A percentile compares a stretch with the other conserved stretches of the same genome.
These are phyloP conservation scores for Penicillium vulpinum DNA, from an alignment of 2,329 filamentous ascomycete genomes.

Conservation along the genomic window DNA sequence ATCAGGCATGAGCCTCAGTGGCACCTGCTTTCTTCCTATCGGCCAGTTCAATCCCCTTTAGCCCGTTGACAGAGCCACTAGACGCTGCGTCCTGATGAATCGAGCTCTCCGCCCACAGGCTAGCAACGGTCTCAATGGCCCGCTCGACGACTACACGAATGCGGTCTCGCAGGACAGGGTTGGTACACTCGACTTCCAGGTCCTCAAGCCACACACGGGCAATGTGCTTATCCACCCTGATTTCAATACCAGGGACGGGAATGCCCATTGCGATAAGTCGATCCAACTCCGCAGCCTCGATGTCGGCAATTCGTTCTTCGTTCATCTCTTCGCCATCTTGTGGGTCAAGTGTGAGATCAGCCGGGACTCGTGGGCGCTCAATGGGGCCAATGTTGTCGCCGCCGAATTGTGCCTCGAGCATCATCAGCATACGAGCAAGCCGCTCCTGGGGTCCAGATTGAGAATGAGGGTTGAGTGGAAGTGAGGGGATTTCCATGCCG, in stretches of 20 bases:
- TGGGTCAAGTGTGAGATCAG: slow-evolving; percentile 20
- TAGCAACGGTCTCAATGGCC: slow-evolving; percentile 81
- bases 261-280: slow-evolving; percentile 81
- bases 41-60: slow-evolving; percentile 16
- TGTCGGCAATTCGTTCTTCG: slow-evolving; percentile 52
- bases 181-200: slow-evolving; percentile 82
- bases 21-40: slow-evolving; percentile 23
- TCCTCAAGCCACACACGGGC: slow-evolving; percentile 92
- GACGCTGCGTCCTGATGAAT: slow-evolving; percentile 21
- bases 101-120: slow-evolving; percentile 54
- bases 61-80: slow-evolving; percentile 25
- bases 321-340: slow-evolving; percentile 35
- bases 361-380: slow-evolving; percentile 56
- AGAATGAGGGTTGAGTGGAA: slow-evolving; percentile 68
- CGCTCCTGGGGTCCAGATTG: slow-evolving; percentile 71
- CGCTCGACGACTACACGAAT: slow-evolving; percentile 87
- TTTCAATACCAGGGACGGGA: slow-evolving; percentile 82
- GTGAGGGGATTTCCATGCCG: slow-evolving; percentile 41
- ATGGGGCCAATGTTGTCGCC: slow-evolving; percentile 75
- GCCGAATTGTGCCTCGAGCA: slow-evolving; percentile 96
- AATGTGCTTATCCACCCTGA: slow-evolving; percentile 82
- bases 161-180: slow-evolving; percentile 75
- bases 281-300: slow-evolving; percentile 69
- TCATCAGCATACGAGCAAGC: slow-evolving; percentile 84
- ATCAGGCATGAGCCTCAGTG: slow-evolving; percentile 28